Percentiles rank a stretch among this genome's conserved stretches.
phyloP scores from a whole-genome alignment of 2,329 filamentous ascomycete genomes.

The Cladophialophora chaetospira region DNA sequence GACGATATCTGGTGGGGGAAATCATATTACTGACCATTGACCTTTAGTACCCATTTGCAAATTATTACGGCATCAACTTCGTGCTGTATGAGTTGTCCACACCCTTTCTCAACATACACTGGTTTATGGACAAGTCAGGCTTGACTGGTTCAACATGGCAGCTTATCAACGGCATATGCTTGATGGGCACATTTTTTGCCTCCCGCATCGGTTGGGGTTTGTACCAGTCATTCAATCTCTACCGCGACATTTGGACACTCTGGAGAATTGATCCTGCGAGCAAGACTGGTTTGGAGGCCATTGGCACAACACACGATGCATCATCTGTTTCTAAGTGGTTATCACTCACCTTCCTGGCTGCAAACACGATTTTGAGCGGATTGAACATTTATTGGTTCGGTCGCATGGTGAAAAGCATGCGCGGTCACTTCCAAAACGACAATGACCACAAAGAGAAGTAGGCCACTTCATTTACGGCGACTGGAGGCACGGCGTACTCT shows the following conservation, averaged over 20 bases:
- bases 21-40: too few relatives aligned
- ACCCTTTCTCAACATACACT: constrained; percentile 84
- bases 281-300: too few relatives aligned
- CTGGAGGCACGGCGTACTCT: too few relatives aligned
- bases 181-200: constrained; percentile 73
- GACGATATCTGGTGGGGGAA: constrained; percentile 3
- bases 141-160: constrained; percentile 75
- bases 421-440: neutral
- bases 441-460: neutral
- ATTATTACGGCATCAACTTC: constrained; percentile 78
- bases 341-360: too few relatives aligned
- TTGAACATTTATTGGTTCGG: constrained; percentile 85
- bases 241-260: constrained; percentile 67
- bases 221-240: constrained; percentile 69
- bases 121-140: constrained; percentile 85
- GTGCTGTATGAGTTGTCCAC: constrained; percentile 86
- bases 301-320: too few relatives aligned
- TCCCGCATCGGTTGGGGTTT: constrained; percentile 78
- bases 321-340: too few relatives aligned
- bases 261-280: constrained; percentile 24
- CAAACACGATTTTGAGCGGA: constrained; percentile 72
- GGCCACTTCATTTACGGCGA: too few relatives aligned
- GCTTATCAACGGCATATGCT: constrained; percentile 73
- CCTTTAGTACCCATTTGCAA: constrained; percentile 81
- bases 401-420: constrained; percentile 67